phyloP scores from a whole-genome alignment of 495 filamentous ascomycete genomes.

The Aspergillus bertholletiae region DNA sequence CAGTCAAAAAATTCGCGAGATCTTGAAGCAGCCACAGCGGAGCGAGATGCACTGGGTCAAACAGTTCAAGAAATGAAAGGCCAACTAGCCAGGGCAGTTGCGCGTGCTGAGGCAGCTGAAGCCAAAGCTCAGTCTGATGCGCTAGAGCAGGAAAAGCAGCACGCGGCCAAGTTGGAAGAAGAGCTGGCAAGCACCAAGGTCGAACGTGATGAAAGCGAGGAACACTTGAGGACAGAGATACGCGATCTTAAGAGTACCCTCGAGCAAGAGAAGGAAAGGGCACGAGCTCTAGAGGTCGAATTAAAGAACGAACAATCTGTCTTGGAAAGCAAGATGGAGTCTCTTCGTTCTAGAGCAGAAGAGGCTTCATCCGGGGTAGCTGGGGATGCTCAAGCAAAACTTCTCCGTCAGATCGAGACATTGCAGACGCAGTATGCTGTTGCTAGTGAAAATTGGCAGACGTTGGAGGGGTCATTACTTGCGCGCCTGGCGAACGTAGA shows the following conservation, averaged over 20 bases:
- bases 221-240: slow-evolving; percentile 66
- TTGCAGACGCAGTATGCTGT: slow-evolving; percentile 92
- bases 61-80: slow-evolving; percentile 66
- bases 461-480: slow-evolving; percentile 80
- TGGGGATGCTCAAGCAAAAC: slow-evolving; percentile 83
- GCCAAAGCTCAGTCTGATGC: slow-evolving; percentile 62
- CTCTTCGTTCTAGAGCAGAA: slow-evolving; percentile 78
- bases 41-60: slow-evolving; percentile 61
- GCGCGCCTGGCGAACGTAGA: slow-evolving; percentile 72
- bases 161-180: slow-evolving; percentile 66
- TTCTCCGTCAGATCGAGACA: slow-evolving; percentile 91
- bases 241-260: slow-evolving; percentile 65
- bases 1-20: slow-evolving; percentile 68
- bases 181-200: slow-evolving; percentile 66
- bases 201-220: slow-evolving; percentile 72
- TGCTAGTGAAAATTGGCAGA: slow-evolving; percentile 96
- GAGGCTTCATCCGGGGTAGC: slow-evolving; percentile 80
- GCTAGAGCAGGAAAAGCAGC: slow-evolving; percentile 65
- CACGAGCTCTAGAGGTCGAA: slow-evolving; percentile 68
- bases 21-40: slow-evolving; percentile 59
- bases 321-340: slow-evolving; percentile 88
- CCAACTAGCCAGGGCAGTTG: slow-evolving; percentile 65
- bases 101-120: slow-evolving; percentile 65
- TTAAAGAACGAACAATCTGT: slow-evolving; percentile 74
- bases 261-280: slow-evolving; percentile 71